Conservation (phyloP, 495 filamentous ascomycete genomes). For the Lasiosphaeriaceae sp. region DNA sequence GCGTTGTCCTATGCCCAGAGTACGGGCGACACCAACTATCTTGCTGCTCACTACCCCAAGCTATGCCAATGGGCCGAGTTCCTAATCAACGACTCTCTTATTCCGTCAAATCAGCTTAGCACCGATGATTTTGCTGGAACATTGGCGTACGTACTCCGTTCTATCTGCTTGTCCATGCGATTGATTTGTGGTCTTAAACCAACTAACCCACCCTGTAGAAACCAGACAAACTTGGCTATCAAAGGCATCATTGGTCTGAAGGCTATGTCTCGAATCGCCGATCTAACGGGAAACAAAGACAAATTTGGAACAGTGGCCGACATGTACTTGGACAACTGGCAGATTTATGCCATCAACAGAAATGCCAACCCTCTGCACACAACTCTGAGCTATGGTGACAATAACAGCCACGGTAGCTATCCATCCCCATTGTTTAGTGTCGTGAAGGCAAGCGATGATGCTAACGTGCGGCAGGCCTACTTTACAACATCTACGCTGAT, state of each 20-base stretch:
- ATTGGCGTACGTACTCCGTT: conserved; percentile 42
- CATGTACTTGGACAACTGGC: conserved; percentile 73
- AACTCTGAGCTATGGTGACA: conserved; percentile 57
- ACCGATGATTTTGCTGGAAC: conserved; percentile 94
- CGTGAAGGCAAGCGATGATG: conserved; percentile 25
- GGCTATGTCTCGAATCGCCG: conserved; percentile 79
- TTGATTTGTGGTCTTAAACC: neutral
- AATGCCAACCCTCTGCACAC: conserved; percentile 65
- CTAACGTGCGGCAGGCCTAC: conserved; percentile 58
- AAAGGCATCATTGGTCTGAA: conserved; percentile 95
- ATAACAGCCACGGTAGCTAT: conserved; percentile 33
- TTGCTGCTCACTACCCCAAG: conserved; percentile 59
- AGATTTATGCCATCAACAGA: conserved; percentile 64
- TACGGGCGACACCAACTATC: conserved; percentile 39
- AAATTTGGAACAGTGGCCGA: conserved; percentile 65
- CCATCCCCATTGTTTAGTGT: neutral
- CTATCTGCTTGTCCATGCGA: neutral
- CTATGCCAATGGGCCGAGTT: conserved; percentile 88
- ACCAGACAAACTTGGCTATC: conserved; percentile 89
- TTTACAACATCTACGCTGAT: conserved; percentile 88
- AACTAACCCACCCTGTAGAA: conserved; percentile 29
- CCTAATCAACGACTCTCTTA: conserved; percentile 73
- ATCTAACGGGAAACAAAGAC: conserved; percentile 54
- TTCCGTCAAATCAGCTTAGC: conserved; percentile 80
- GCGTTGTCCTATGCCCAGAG: conserved; percentile 58